phyloP scores from a whole-genome alignment of 75 land plant species.

The Adiantum capillusveneris region DNA sequence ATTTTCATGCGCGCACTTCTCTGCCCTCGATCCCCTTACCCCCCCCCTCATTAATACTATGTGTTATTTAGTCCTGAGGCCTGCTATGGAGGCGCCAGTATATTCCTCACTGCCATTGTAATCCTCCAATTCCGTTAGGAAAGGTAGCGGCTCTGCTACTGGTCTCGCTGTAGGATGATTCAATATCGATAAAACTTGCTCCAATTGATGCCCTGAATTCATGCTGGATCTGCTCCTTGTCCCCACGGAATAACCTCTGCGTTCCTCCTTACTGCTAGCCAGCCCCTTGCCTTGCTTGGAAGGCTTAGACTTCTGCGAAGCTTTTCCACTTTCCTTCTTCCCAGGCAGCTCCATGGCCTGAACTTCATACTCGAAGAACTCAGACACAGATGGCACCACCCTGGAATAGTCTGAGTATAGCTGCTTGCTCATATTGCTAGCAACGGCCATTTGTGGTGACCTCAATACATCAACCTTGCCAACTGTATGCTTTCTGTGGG shows the following conservation, averaged over 20 bases:
- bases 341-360: neutral
- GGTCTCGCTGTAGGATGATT: neutral
- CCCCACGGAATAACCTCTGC: neutral
- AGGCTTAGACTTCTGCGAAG: neutral
- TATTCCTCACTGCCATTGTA: conserved; percentile 4
- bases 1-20: no score
- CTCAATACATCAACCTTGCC: neutral
- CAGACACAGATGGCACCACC: neutral
- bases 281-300: neutral
- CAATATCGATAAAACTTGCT: neutral
- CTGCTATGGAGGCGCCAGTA: neutral
- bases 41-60: no score
- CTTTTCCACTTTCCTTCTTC: conserved; percentile 1
- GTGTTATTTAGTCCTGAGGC: no score
- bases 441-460: neutral
- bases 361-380: neutral
- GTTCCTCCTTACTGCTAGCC: neutral
- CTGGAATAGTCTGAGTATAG: neutral
- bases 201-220: neutral
- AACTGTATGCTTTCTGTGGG: neutral
- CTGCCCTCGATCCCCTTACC: no score
- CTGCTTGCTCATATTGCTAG: no score
- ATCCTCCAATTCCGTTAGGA: neutral
- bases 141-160: neutral
- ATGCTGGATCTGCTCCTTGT: neutral